Evolutionary conservation across 345 rosid genomes (phyloP).

Genomic region (Syzygium aqueum): DNA sequence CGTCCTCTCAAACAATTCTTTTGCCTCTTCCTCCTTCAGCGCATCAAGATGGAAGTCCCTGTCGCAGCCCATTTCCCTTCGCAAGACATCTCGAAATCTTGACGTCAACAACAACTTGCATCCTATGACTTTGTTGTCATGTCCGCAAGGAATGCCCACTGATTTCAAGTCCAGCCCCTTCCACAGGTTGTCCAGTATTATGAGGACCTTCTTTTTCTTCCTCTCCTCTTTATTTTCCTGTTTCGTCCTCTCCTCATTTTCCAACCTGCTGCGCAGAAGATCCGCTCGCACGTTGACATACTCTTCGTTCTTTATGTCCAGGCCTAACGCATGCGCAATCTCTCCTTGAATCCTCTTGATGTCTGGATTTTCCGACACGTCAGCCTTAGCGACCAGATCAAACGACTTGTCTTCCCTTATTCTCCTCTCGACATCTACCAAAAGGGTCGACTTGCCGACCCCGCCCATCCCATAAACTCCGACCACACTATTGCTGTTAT

Average conservation of each 20-base stretch:
- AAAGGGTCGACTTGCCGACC: too few relatives aligned
- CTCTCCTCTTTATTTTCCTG: too few relatives aligned
- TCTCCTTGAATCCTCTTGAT: background rate
- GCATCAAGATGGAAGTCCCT: background rate
- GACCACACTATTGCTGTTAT: fast-evolving
- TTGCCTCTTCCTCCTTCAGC: too few relatives aligned
- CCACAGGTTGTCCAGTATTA: background rate
- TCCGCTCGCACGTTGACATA: background rate
- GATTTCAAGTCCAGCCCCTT: background rate
- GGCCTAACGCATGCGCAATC: background rate
- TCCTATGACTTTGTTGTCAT: background rate
- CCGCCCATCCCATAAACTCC: background rate
- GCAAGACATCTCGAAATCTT: background rate
- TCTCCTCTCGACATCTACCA: background rate
- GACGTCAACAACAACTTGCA: background rate
- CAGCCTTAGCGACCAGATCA: background rate
- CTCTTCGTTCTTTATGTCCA: background rate
- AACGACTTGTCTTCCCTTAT: background rate
- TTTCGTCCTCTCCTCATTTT: background rate
- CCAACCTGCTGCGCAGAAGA: background rate
- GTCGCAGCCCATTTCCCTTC: background rate
- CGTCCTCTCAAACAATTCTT: too few relatives aligned
- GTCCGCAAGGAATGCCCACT: background rate
- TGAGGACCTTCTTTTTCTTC: background rate
- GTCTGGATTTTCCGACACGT: background rate